Conservation (phyloP, 2,329 filamentous ascomycete genomes). For the Talaromyces sp. region DNA sequence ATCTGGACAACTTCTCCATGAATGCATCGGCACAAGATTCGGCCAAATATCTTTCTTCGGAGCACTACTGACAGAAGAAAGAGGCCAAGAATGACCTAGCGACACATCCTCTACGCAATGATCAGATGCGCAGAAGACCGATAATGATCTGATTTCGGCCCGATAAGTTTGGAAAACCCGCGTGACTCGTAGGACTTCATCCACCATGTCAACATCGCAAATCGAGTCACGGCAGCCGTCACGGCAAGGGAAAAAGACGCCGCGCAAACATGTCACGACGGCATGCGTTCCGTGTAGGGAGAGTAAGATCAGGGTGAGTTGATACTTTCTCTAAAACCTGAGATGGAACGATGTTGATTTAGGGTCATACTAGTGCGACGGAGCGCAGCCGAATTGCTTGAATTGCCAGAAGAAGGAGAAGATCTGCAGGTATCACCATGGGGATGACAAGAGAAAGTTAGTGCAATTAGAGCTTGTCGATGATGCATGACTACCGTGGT, state of each 20-base stretch:
- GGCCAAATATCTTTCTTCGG: not conserved
- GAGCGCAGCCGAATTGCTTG: constrained; percentile 35
- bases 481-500: not conserved
- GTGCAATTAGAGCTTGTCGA: constrained; percentile 9
- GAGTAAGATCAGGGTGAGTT: constrained; percentile 43
- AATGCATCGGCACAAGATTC: not conserved
- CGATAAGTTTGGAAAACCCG: not conserved
- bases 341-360: not conserved
- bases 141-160: not conserved
- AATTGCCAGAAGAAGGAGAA: constrained; percentile 40
- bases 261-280: constrained; percentile 44
- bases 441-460: constrained; percentile 40
- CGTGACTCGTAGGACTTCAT: not conserved
- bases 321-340: not conserved
- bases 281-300: constrained; percentile 45
- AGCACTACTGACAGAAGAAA: not conserved
- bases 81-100: not conserved
- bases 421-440: constrained; percentile 39
- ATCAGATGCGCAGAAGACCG: not conserved
- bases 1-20: not conserved
- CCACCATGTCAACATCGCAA: constrained; percentile 17
- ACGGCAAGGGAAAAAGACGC: constrained; percentile 30
- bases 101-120: not conserved
- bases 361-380: constrained; percentile 32
- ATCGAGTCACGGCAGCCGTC: constrained; percentile 19